These are phyloP conservation scores for Mycena epipterygia DNA, from an alignment of 768 basidiomycete species.

Conservation along the genomic window DNA sequence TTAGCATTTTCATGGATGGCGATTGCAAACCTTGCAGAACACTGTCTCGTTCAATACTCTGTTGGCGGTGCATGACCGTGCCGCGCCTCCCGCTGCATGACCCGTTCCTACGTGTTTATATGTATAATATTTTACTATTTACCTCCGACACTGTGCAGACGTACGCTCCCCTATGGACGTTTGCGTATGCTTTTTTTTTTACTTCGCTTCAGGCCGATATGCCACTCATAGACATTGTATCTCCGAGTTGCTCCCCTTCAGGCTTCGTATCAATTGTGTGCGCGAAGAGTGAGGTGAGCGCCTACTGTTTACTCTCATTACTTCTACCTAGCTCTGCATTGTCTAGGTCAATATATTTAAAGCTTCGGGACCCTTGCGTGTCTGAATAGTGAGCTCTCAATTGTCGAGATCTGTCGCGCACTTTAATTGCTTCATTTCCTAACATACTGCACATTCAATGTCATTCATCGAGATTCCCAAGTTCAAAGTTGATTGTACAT, in stretches of 20 bases:
- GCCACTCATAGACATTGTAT: not conserved
- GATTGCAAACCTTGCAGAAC: not conserved
- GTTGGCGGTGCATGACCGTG: conserved; percentile 1
- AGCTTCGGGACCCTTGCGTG: not conserved
- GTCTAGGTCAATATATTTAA: conserved; percentile 7
- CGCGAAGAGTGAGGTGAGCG: not conserved
- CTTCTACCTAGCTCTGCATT: conserved; percentile 5
- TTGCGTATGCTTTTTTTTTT: conserved; percentile 5
- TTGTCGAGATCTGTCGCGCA: conserved; percentile 7
- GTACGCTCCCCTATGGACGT: not conserved
- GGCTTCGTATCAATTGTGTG: conserved; percentile 5
- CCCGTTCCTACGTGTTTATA: conserved; percentile 4
- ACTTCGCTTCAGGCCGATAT: conserved; percentile 10
- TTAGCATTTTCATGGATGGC: not conserved
- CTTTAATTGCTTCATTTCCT: conserved; percentile 1
- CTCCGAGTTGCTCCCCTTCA: not conserved
- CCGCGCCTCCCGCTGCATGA: not conserved
- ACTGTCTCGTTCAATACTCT: not conserved
- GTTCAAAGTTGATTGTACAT: not conserved
- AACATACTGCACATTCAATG: not conserved
- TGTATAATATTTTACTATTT: conserved; percentile 7
- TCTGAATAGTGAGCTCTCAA: conserved; percentile 9
- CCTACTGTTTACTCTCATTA: conserved; percentile 9
- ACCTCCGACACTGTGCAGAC: conserved; percentile 1
- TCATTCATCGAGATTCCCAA: not conserved